Evolutionary conservation across 768 basidiomycete species (phyloP), one percentile per base, ranked within the genome.

Genomic region (Russula sp.): DNA sequence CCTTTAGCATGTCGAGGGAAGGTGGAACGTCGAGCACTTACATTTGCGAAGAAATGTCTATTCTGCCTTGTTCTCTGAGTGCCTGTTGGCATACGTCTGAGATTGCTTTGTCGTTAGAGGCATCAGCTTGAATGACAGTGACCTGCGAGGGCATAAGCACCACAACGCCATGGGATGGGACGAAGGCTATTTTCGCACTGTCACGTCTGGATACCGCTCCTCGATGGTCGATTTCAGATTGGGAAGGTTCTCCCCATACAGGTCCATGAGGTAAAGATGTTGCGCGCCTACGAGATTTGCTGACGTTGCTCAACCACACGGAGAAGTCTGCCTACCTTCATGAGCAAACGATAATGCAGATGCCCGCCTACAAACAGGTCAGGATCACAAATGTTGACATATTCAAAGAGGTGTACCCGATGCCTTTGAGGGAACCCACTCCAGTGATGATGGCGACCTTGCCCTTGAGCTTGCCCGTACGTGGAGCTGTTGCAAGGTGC

Each of bases 31-130:
- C 53, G 30, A 5, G 67, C 59, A 70, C 84, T 58, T 71, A 92
- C 94, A 73, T 98, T 97, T 38, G 95, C 95, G 72, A 94, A 98
- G 80, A 97, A 67, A 95, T 86, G 69, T 98, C 95, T 14, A 98
- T 79, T 64, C 85, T 82, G 10, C 94, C 93, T 72, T 95, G 88
- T 65, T 97, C 93, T 49, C 82, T 75, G 36, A 93, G 71, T 2
- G 89, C 92, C 62, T 79, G 85, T 62, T 87, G 77, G 73, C 94
- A 93, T 1, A 94, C 73, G 7, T 75, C 76, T 24, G 83, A 78
- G 61, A 97, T 87, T 11, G 87, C 81, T 14, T 75, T 69, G 59
- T 93, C 87, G 71, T 92, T 86, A 22, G 93, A 87, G 16, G 94
- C 94, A 73, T 98, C 95, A 16, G 84, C 94, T 72, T 87, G 83